Evolutionary conservation across 306 rosid species (phyloP).

Genomic region (Delonix regia): DNA sequence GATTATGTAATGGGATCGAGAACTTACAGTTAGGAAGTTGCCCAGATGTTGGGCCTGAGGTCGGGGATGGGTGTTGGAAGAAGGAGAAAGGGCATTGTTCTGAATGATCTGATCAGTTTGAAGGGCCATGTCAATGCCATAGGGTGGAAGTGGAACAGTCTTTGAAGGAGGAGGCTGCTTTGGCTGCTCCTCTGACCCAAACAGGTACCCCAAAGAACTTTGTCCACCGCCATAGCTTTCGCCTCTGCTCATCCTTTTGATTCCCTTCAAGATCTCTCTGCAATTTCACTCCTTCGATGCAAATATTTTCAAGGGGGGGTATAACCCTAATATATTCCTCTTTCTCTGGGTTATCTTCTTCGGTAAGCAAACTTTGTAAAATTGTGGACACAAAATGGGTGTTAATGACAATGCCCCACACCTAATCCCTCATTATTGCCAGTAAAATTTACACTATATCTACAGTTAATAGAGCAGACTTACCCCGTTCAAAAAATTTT

Average conservation of each 20-base stretch:
- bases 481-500: background rate
- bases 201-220: constrained; percentile 76
- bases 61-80: constrained; percentile 33
- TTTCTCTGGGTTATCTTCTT: constrained; percentile 1
- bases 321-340: constrained; percentile 9
- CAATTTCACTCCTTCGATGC: background rate
- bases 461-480: background rate
- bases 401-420: constrained; percentile 26
- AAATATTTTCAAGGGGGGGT: background rate
- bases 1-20: background rate
- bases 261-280: constrained; percentile 22
- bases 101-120: background rate
- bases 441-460: background rate
- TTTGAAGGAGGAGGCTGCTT: constrained; percentile 42
- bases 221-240: constrained; percentile 73
- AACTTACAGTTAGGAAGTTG: constrained; percentile 59
- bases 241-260: constrained; percentile 64
- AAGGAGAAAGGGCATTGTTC: constrained; percentile 27
- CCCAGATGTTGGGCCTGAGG: constrained; percentile 60
- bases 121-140: constrained; percentile 47
- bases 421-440: constrained; percentile 34
- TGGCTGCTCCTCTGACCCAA: constrained; percentile 62
- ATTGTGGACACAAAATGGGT: constrained; percentile 8
- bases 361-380: constrained; percentile 26
- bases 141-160: constrained; percentile 52